These are phyloP conservation scores for Ulota crispa DNA, from an alignment of 225 moss, liverwort and hornwort genomes.

Conservation along the genomic window DNA sequence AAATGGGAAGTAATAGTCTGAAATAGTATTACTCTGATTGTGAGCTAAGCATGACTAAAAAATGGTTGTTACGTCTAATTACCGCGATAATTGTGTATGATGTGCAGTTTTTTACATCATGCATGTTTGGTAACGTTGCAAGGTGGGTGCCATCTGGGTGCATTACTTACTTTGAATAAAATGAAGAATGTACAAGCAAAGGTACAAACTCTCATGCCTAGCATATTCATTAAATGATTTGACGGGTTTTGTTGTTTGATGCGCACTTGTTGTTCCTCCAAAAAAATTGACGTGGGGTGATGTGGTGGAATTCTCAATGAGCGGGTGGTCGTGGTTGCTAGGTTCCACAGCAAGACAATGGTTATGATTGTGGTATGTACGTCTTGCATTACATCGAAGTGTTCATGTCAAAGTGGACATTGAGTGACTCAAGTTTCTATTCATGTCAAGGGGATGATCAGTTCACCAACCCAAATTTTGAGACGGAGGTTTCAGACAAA, in stretches of 20 bases:
- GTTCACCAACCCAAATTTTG: rapidly evolving
- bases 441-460: rapidly evolving
- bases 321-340: rapidly evolving
- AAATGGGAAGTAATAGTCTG: rapidly evolving
- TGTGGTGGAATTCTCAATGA: neutral
- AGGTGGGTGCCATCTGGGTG: neutral
- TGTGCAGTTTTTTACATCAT: slow-evolving; percentile 4
- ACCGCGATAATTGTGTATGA: rapidly evolving
- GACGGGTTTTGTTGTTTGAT: rapidly evolving
- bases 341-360: neutral
- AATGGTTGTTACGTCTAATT: rapidly evolving
- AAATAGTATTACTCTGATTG: neutral
- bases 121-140: neutral
- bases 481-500: rapidly evolving
- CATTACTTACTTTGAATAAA: neutral
- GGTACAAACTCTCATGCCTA: neutral
- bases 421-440: rapidly evolving
- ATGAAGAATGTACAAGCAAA: slow-evolving; percentile 14
- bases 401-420: neutral
- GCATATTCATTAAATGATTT: rapidly evolving
- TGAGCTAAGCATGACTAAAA: too few species aligned
- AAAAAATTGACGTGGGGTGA: rapidly evolving
- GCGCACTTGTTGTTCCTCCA: rapidly evolving
- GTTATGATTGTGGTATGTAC: neutral
- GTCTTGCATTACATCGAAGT: slow-evolving; percentile 16